Evolutionary conservation across 202 grass and related monocot genomes (phyloP).

Genomic region (Schoenoplectus tabernaemontani): DNA sequence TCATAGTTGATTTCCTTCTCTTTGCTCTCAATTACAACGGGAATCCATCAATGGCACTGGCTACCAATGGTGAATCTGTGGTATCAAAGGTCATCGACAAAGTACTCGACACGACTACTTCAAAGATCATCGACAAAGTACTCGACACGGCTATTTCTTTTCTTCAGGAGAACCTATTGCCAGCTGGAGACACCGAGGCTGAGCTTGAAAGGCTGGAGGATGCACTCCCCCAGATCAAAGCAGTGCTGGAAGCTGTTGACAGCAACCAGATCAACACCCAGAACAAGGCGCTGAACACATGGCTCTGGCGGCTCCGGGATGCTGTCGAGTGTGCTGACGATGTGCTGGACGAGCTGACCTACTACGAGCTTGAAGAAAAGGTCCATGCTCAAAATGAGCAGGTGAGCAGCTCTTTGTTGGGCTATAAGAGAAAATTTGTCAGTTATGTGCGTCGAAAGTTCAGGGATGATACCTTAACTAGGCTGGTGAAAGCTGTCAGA

Average conservation of each 20-base stretch:
- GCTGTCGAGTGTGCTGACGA: slow-evolving; percentile 26
- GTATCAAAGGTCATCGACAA: too few relatives aligned
- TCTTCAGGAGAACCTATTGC: neutral
- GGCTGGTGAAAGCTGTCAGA: neutral
- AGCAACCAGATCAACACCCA: slow-evolving; percentile 16
- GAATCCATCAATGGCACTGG: slow-evolving; percentile 1
- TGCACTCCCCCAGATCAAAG: slow-evolving; percentile 18
- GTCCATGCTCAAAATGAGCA: neutral
- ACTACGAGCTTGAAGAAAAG: slow-evolving; percentile 25
- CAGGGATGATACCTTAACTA: neutral
- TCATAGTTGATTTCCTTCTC: too few relatives aligned
- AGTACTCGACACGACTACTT: too few relatives aligned
- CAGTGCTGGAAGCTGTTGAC: neutral
- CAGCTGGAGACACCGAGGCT: neutral
- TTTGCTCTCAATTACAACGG: neutral
- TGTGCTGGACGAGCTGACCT: slow-evolving; percentile 38
- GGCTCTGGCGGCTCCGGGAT: slow-evolving; percentile 33
- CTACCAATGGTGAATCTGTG: slow-evolving; percentile 22
- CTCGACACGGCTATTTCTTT: slow-evolving; percentile 5
- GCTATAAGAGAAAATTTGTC: neutral
- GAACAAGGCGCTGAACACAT: neutral
- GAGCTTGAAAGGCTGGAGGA: neutral
- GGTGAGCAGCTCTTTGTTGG: neutral
- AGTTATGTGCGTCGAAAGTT: neutral
- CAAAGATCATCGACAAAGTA: slow-evolving; percentile 6